Evolutionary conservation across 371 early-diverging fungal species (phyloP).

Genomic region (Thermomucor indicae-seudaticae): DNA sequence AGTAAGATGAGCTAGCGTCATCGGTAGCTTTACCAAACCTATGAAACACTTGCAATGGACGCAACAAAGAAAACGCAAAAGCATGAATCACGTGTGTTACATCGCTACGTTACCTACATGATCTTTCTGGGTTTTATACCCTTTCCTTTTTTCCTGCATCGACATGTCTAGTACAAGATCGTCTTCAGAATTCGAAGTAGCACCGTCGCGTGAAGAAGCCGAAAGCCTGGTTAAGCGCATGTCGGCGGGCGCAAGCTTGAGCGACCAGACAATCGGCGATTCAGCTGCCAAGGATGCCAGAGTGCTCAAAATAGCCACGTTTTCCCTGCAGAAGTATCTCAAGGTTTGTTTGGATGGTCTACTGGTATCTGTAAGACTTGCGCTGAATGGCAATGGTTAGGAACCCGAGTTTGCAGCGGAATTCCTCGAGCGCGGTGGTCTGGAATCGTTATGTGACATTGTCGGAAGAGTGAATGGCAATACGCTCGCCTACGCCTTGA

Average conservation of each 20-base stretch:
- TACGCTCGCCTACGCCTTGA: constrained; percentile 71
- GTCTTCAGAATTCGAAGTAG: constrained; percentile 26
- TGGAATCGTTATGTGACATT: constrained; percentile 57
- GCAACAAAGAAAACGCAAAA: too few relatives aligned
- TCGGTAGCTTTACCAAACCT: too few relatives aligned
- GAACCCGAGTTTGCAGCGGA: constrained; percentile 73
- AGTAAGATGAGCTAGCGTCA: too few relatives aligned
- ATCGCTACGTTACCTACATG: too few relatives aligned
- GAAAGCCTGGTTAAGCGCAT: constrained; percentile 37
- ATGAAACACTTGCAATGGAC: too few relatives aligned
- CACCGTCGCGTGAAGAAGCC: constrained; percentile 39
- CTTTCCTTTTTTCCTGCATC: too few relatives aligned
- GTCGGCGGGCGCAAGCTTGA: constrained; percentile 25
- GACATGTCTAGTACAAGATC: constrained; percentile 4
- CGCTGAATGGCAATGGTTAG: constrained; percentile 17
- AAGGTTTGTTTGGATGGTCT: constrained; percentile 34
- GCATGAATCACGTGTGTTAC: too few relatives aligned
- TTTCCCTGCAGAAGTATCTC: constrained; percentile 61
- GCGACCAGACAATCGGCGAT: constrained; percentile 11
- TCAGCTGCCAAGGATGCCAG: constrained; percentile 48
- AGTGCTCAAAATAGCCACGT: constrained; percentile 59
- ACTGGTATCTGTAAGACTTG: not conserved
- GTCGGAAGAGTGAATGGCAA: constrained; percentile 59
- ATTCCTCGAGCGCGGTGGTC: constrained; percentile 60
- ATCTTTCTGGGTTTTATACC: too few relatives aligned